Evolutionary conservation across 768 basidiomycete species (phyloP).

Genomic region (Phaeotremella skinneri): DNA sequence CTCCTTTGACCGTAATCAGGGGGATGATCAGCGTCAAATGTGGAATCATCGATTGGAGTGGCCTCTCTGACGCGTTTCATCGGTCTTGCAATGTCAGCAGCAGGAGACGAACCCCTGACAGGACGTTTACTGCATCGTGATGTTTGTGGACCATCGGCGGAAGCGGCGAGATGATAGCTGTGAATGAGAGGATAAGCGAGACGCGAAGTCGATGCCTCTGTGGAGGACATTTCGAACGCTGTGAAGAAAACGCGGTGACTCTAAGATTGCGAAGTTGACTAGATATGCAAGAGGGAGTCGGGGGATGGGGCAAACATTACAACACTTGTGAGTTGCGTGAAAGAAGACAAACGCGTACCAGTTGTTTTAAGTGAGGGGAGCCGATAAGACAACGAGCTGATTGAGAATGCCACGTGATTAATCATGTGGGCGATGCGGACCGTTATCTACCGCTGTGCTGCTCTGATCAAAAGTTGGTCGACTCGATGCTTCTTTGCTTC

Average conservation of each 20-base stretch:
- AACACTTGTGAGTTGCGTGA: not conserved
- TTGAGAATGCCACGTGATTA: too few relatives aligned
- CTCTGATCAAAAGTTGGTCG: not conserved
- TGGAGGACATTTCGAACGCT: not conserved
- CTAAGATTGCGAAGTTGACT: not conserved
- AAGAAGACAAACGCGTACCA: not conserved
- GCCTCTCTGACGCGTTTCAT: conserved; percentile 16
- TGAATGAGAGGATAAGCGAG: too few relatives aligned
- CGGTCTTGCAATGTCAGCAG: not conserved
- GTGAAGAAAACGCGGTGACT: not conserved
- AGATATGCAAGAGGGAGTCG: not conserved
- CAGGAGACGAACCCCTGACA: not conserved
- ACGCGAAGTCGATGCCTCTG: too few relatives aligned
- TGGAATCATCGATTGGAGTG: conserved; percentile 11
- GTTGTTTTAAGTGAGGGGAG: not conserved
- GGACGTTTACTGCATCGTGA: not conserved
- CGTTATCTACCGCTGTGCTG: not conserved
- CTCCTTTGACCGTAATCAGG: not conserved
- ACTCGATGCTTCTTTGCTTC: not conserved
- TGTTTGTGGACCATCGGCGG: not conserved
- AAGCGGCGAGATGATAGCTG: too few relatives aligned
- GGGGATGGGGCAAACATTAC: not conserved
- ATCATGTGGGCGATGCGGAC: too few relatives aligned
- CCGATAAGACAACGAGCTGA: not conserved
- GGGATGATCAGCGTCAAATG: conserved; percentile 1